phyloP scores from a whole-genome alignment of 1,284 basidiomycete genomes.

The Ceratobasidium sp. region DNA sequence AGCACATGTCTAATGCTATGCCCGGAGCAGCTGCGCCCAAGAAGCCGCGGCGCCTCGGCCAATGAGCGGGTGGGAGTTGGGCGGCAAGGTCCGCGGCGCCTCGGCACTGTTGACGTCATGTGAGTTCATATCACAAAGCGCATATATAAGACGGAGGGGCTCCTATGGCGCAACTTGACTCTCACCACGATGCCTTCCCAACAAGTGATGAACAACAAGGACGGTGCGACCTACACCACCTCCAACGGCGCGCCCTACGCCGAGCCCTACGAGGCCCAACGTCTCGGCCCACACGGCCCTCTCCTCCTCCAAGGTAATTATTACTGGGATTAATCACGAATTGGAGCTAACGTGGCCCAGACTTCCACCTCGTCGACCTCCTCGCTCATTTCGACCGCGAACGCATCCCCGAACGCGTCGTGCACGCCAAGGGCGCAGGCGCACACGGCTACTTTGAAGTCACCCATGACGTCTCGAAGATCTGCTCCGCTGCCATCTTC shows the following conservation, averaged over 20 bases:
- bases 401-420: slow-evolving; percentile 95
- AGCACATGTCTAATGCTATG: not conserved
- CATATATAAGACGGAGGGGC: not conserved
- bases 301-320: slow-evolving; percentile 84
- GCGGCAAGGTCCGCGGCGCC: slow-evolving; percentile 7
- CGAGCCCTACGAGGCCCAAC: slow-evolving; percentile 82
- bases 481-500: slow-evolving; percentile 81
- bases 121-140: slow-evolving; percentile 26
- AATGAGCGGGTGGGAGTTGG: slow-evolving; percentile 1
- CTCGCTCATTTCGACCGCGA: slow-evolving; percentile 94
- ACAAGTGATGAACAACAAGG: slow-evolving; percentile 67
- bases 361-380: slow-evolving; percentile 90
- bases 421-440: slow-evolving; percentile 88
- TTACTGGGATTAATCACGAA: slow-evolving; percentile 40
- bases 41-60: not conserved
- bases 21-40: not conserved
- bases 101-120: slow-evolving; percentile 7
- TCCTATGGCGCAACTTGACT: not conserved
- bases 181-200: slow-evolving; percentile 69
- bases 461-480: slow-evolving; percentile 84
- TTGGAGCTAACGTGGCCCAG: slow-evolving; percentile 56
- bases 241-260: slow-evolving; percentile 82
- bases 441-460: slow-evolving; percentile 94
- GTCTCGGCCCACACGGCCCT: slow-evolving; percentile 80
- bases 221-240: slow-evolving; percentile 81